Percentiles rank a stretch among this genome's conserved stretches.
Evolutionary conservation across 2,329 filamentous ascomycete genomes (phyloP).

Genomic region (Hortaea werneckii): DNA sequence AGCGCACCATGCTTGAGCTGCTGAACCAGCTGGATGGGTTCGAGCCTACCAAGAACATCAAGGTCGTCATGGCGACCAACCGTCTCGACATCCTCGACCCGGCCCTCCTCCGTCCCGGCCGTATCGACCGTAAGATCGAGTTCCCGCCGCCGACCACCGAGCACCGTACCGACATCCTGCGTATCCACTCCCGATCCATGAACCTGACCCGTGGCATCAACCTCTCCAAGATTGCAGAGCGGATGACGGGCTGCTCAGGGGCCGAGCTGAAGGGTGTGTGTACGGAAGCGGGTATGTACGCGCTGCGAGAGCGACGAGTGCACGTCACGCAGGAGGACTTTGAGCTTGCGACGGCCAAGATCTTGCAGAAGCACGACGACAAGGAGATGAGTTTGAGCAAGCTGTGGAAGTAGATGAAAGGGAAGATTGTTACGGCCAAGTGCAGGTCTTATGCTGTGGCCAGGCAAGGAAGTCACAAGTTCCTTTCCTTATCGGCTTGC

Average conservation of each 20-base stretch:
- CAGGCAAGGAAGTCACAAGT: no score
- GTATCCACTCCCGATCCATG: conserved; percentile 97
- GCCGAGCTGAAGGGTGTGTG: conserved; percentile 98
- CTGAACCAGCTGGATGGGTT: conserved; percentile 98
- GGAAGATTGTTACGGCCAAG: no score
- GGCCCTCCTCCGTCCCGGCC: conserved; percentile 84
- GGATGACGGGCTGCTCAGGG: conserved; percentile 98
- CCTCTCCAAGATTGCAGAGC: conserved; percentile 95
- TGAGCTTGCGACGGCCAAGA: conserved; percentile 95
- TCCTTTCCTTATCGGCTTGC: no score
- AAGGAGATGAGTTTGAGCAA: conserved; percentile 89
- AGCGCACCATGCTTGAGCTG: conserved; percentile 96
- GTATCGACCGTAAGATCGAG: conserved; percentile 98
- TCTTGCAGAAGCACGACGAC: conserved; percentile 98
- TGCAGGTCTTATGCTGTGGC: no score
- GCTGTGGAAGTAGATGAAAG: conserved; percentile 56
- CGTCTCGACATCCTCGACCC: conserved; percentile 95
- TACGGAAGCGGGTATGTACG: conserved; percentile 98
- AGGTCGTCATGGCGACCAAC: conserved; percentile 99
- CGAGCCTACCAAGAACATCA: conserved; percentile 93
- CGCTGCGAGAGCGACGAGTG: conserved; percentile 84
- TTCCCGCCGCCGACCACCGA: conserved; percentile 96
- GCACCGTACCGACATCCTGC: conserved; percentile 90
- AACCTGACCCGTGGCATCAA: conserved; percentile 97
- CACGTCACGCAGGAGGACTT: conserved; percentile 99